Conservation (phyloP, 2,329 filamentous ascomycete genomes). For the Phialophora chinensis region DNA sequence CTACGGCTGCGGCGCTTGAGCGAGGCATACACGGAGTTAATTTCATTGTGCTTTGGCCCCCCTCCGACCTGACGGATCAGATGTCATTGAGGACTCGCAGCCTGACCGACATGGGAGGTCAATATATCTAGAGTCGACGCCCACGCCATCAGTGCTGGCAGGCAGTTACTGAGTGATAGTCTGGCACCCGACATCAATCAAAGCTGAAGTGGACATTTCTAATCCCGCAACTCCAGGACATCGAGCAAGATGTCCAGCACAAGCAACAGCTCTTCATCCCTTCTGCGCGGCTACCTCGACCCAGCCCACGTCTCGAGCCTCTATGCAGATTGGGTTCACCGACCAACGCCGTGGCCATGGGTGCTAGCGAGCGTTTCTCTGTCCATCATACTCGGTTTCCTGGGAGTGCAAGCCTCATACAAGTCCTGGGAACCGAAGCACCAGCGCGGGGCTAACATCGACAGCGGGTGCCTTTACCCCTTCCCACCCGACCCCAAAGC, state of each 20-base stretch:
- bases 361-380: conserved; percentile 22
- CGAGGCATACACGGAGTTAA: conserved; percentile 9
- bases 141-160: neutral
- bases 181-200: neutral
- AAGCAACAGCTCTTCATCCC: neutral
- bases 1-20: neutral
- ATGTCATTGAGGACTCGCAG: neutral
- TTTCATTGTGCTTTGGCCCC: conserved; percentile 10
- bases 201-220: neutral
- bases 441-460: conserved; percentile 1
- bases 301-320: conserved; percentile 17
- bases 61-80: neutral
- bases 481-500: conserved; percentile 13
- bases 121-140: conserved; percentile 8
- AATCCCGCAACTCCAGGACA: neutral
- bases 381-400: conserved; percentile 27
- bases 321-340: conserved; percentile 20
- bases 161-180: neutral
- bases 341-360: conserved; percentile 27
- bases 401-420: conserved; percentile 26
- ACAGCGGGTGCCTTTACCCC: neutral
- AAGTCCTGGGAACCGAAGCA: conserved; percentile 25
- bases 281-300: conserved; percentile 19
- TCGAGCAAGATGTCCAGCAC: conserved; percentile 15
- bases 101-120: neutral